Evolutionary conservation across 75 land plant species (phyloP), one percentile per base, ranked within the genome.

Genomic region (Pinus tabuliformis): DNA sequence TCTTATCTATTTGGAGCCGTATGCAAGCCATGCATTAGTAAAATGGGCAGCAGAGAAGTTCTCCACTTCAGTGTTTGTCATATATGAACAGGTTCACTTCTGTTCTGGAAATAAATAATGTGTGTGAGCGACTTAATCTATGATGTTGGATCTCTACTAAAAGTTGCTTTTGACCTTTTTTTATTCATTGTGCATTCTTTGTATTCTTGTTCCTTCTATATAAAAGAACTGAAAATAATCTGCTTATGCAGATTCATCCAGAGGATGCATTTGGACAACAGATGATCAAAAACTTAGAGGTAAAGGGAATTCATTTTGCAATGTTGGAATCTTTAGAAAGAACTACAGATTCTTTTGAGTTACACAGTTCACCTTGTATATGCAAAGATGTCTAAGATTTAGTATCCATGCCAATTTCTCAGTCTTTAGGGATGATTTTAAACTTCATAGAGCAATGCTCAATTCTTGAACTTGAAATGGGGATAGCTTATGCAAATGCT

Each of bases 211-310:
- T 49, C 42, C 72, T 56, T 57, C 14, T 26, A 4, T 30, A 15
- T 61, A 66, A 54, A 45, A 68, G 52, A 42, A 68, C 28, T 59
- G 57, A 20, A 49, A 45, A 49, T 70, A 36, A 18, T 61, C 58
- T 65, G 28, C 59, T 79, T 80, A 33, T 78, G 56, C 88, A 97
- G 99, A 95, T 97, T 74, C 98, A 81, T 82, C 98, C 98, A 58
- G 91, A 97, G 85, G 99, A 97, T 89, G 96, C 96, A 52, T 97
- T 97, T 89, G 99, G 99, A 56, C 87, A 91, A 75, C 99, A 97
- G 81, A 97, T 97, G 99, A 89, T 97, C 21, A 92, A 70, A 80
- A 97, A 97, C 78, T 80, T 97, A 65, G 98, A 95, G 98, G 99
- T 97, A 83, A 21, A 14, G 4, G 52, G n/a, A 61, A 15, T 54